Percentiles rank a stretch among this genome's conserved stretches.
phyloP scores from a whole-genome alignment of 192 early-diverging fungal genomes.

The Rhizophagus clarus region DNA sequence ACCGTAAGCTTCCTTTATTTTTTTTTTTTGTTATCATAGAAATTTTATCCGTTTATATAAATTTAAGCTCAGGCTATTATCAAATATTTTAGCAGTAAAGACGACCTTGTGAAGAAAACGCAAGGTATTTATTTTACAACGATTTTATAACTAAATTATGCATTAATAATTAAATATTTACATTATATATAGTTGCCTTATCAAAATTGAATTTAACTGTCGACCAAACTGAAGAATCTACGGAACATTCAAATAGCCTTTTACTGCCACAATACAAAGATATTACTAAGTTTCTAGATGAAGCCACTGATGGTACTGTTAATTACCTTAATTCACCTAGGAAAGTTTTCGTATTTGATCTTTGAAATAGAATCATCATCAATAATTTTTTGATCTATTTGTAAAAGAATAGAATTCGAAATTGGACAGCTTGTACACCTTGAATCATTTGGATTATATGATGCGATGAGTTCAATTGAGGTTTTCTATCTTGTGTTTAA shows the following conservation, averaged over 20 bases:
- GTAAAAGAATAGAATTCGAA: constrained; percentile 50
- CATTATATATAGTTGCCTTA: neutral
- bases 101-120: neutral
- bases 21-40: too few species aligned
- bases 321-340: neutral
- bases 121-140: neutral
- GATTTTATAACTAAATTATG: neutral
- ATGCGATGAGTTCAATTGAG: constrained; percentile 67
- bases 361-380: neutral
- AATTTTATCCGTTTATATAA: neutral
- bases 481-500: constrained; percentile 6
- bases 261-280: constrained; percentile 45
- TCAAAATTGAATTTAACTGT: neutral
- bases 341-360: neutral
- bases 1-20: neutral
- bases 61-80: neutral
- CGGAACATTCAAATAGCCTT: neutral
- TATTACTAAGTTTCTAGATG: constrained; percentile 45
- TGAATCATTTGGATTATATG: constrained; percentile 56
- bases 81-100: neutral
- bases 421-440: constrained; percentile 60
- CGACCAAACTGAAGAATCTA: neutral
- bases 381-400: constrained; percentile 6
- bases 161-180: neutral
- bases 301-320: constrained; percentile 41